A percentile compares a stretch with the other conserved stretches of the same genome.
These are phyloP conservation scores for Syzygium malaccense DNA, from an alignment of 441 rosid species.

Conservation along the genomic window DNA sequence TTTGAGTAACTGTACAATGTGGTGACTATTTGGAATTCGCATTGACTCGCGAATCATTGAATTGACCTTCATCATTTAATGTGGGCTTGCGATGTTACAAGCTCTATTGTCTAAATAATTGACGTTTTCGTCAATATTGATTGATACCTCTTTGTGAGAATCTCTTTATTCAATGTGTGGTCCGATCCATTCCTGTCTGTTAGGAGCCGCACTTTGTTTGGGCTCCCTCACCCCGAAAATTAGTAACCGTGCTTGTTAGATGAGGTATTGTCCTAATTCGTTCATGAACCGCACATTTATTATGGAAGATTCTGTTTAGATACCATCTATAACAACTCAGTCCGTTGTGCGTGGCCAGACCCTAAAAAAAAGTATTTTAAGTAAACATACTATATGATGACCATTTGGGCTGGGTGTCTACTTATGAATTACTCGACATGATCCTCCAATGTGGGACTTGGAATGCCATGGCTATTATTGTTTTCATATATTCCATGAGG, in stretches of 20 bases:
- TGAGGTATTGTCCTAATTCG: too few relatives aligned
- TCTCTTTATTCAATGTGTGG: neutral
- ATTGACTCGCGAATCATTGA: neutral
- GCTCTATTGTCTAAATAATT: neutral
- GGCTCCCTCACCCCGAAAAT: neutral
- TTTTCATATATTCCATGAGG: neutral
- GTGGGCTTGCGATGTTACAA: neutral
- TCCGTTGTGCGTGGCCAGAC: neutral
- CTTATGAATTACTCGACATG: neutral
- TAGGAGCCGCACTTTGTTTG: neutral
- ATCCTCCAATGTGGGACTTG: too few relatives aligned
- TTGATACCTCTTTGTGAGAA: fast-evolving
- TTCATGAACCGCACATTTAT: too few relatives aligned
- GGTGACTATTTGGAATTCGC: fast-evolving
- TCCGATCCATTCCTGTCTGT: neutral
- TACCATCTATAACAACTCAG: neutral
- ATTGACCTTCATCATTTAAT: fast-evolving
- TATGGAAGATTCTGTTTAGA: neutral
- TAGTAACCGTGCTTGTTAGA: fast-evolving
- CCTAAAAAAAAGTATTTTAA: neutral
- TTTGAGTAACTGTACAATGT: neutral
- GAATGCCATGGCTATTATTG: neutral
- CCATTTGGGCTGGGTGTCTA: neutral
- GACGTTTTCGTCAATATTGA: neutral
- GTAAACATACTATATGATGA: fast-evolving